Base-by-base conservation (phyloP, 805 yeast genomes). In the Komagataella ulmi region DNA sequence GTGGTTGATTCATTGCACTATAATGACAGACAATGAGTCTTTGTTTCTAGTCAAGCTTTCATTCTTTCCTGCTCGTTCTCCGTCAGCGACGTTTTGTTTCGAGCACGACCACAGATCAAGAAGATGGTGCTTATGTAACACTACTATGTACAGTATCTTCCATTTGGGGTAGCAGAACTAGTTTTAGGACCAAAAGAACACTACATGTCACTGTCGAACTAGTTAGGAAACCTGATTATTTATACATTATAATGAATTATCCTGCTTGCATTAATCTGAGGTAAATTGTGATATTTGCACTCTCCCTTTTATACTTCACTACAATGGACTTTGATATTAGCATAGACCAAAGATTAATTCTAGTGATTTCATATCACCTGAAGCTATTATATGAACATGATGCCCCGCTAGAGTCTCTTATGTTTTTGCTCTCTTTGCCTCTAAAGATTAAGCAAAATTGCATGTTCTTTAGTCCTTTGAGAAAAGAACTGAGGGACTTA, bases 241-340 rank as follows among this genome's bases (percentile, higher is more conserved):
- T 30, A 14, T 30, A 30, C 6, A 5, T 17, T 24, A 14, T 17
- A 24, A 47, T 36, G 44, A 24, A 24, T 17, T 18, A 19, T 14
- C n/a, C 19, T n/a, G 45, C 19, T 23, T n/a, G 12, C 8, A 44
- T 36, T 43, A 53, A 52, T 43, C 48, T 48, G 23, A 53, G 58
- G 30, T 17, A 8, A 30, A 49, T 24, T 19, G 7, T 7, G 17
- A 8, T 18, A 21, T 46, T 24, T 3, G 24, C 54, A 53, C 44
- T 59, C 62, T 2, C 63, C 62, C 8, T 18, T 14, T n/a, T 5
- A 21, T 17, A 21, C n/a, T 7, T 47, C 44, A 24, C 24, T 19
- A 8, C 44, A 24, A n/a, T 47, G 44, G 17, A 14, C 10, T 19
- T 43, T 44, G 23, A 21, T 24, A 24, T n/a, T 43, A 19, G 36